phyloP scores from a whole-genome alignment of 2,329 filamentous ascomycete species.

The Talaromyces sp. region DNA sequence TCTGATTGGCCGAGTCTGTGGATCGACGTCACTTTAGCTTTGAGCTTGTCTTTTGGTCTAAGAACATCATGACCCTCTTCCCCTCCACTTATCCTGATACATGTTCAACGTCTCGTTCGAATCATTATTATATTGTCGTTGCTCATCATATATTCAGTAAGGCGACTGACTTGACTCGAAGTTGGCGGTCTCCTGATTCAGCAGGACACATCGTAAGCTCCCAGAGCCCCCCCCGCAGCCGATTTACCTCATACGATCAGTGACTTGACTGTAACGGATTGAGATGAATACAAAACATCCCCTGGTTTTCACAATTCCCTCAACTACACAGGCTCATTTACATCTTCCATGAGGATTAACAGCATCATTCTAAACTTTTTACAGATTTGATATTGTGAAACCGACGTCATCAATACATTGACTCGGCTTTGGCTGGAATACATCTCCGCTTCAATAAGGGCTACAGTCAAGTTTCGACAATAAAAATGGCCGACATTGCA shows the following conservation, averaged over 20 bases:
- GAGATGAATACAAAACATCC: background rate
- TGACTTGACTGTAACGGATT: background rate
- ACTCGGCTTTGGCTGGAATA: background rate
- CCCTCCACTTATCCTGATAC: background rate
- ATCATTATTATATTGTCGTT: background rate
- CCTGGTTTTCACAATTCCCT: background rate
- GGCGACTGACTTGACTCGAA: background rate
- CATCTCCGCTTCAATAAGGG: background rate
- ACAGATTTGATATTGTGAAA: background rate
- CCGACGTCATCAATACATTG: slow-evolving; percentile 22
- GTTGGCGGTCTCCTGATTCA: background rate
- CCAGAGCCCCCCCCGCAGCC: slow-evolving; percentile 5
- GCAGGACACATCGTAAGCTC: background rate
- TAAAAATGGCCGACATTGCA: slow-evolving; percentile 32
- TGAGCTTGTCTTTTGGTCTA: background rate
- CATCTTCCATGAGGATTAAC: background rate
- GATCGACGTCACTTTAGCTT: slow-evolving; percentile 7
- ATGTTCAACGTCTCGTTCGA: background rate
- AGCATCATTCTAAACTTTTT: background rate
- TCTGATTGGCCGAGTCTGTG: slow-evolving; percentile 6
- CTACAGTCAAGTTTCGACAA: background rate
- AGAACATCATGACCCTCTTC: background rate
- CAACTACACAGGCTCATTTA: background rate
- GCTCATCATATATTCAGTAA: background rate
- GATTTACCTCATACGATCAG: slow-evolving; percentile 3